Conservation (phyloP, 306 rosid genomes). For the Purshia tridentata region DNA sequence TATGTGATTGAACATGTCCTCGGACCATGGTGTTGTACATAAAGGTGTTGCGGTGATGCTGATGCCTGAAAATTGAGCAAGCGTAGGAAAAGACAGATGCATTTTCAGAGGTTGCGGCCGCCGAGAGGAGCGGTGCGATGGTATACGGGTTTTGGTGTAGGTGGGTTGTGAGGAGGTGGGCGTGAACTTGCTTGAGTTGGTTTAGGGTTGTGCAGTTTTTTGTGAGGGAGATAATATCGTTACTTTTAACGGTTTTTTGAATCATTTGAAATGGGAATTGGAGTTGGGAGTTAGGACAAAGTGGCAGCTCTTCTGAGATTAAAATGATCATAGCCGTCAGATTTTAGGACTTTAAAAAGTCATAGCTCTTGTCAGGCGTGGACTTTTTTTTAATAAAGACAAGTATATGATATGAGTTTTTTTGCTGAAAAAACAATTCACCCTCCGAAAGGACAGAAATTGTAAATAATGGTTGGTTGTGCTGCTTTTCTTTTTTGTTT, state of each 20-base stretch:
- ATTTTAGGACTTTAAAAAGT: too few species aligned
- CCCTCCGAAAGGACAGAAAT: too few species aligned
- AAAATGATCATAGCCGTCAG: too few species aligned
- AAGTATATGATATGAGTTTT: too few species aligned
- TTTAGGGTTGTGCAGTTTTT: conserved; percentile 50
- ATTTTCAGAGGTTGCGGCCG: conserved; percentile 43
- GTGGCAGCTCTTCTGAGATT: neutral
- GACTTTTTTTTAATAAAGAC: too few species aligned
- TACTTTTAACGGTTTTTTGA: conserved; percentile 27
- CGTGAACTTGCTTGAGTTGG: conserved; percentile 76
- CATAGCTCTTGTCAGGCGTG: too few species aligned
- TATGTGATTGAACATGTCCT: conserved; percentile 36
- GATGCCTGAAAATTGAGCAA: conserved; percentile 46
- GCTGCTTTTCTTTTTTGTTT: too few species aligned
- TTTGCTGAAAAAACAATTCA: too few species aligned
- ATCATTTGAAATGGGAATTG: conserved; percentile 35
- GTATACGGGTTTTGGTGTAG: conserved; percentile 39
- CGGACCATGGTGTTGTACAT: conserved; percentile 74
- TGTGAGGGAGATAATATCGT: conserved; percentile 31
- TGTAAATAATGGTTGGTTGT: too few species aligned
- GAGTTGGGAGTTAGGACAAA: neutral
- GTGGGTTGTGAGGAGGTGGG: conserved; percentile 57
- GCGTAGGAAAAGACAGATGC: conserved; percentile 52
- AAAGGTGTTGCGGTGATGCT: conserved; percentile 56
- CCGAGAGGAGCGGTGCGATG: conserved; percentile 59